Base-by-base conservation (phyloP, 2,329 filamentous ascomycete species). In the Onygenales sp. region DNA sequence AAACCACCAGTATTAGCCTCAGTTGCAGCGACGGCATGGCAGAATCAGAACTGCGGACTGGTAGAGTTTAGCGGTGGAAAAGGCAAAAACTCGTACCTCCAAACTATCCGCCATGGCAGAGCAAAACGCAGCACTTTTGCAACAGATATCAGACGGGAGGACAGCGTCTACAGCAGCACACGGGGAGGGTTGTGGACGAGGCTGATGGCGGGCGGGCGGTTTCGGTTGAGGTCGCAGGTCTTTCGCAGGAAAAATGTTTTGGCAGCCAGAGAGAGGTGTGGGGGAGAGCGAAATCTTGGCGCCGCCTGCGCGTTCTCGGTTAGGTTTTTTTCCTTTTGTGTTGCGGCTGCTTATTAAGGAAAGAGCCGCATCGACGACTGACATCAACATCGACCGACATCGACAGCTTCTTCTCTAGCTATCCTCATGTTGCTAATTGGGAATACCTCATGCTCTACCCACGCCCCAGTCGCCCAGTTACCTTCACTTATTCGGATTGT, bases 1-100 rank as follows among this genome's bases (percentile, higher is more conserved):
- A 57, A 57, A 52, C 45, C 52, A 61, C 62, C 59, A 64, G 58
- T 54, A 59, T 58, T 56, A 46, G 42, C 13, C 31, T 45, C 33
- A 33, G n/a, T n/a, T 45, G 36, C 17, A 17, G 17, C 17, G 2
- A 17, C 17, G 17, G 17, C 17, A 33, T 14, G 40, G 3, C 39
- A 14, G 7, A 33, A 34, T 40, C n/a, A 10, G 34, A 32, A 13
- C 43, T 9, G 34, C 9, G 6, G 31, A 32, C 17, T 34, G 11
- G 17, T 11, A 39, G 10, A 42, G 21, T 27, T 39, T 44, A 33
- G 52, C 31, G 11, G 14, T 2, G n/a, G 13, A 27, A 33, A 17
- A 31, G 4, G n/a, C 36, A 51, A 42, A 33, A 42, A 33, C 17
- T 21, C 57, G 43, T 42, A 58, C 58, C 57, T 60, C 58, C 40